Percentiles rank a stretch among this genome's conserved stretches.
Conservation (phyloP, 352 stramenopile genomes). For the Pythium brassicae region DNA sequence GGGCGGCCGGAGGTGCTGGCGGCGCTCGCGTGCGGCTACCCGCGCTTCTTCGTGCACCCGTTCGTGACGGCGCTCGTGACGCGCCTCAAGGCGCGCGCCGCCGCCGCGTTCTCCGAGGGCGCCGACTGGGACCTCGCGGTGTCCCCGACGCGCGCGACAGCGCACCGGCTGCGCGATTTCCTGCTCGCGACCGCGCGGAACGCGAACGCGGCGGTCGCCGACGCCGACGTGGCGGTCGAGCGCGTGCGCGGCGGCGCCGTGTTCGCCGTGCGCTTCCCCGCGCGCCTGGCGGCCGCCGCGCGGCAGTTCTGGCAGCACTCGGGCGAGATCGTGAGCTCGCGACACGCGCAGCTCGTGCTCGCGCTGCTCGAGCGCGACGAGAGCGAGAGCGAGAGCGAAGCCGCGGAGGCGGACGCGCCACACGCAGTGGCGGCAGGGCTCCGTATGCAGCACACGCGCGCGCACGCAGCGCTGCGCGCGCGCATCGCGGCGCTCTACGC, state of each 20-base stretch:
- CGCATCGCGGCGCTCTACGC: conserved; percentile 53
- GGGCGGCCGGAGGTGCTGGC: conserved; percentile 52
- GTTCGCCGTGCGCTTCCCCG: conserved; percentile 75
- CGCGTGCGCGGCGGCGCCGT: conserved; percentile 37
- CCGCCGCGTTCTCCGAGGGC: conserved; percentile 13
- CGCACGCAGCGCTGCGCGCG: conserved; percentile 38
- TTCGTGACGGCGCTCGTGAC: conserved; percentile 67
- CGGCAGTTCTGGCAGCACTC: conserved; percentile 94
- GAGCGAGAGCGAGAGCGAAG: conserved; percentile 12
- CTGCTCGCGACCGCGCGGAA: conserved; percentile 36
- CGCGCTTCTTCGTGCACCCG: conserved; percentile 91
- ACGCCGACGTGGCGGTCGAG: conserved; percentile 26
- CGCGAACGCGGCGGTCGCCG: conserved; percentile 7
- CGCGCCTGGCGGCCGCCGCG: conserved; percentile 33
- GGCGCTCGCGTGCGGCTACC: conserved; percentile 87
- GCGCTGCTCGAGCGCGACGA: conserved; percentile 36
- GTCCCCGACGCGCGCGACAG: conserved; percentile 53
- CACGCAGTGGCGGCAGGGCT: too few relatives aligned
- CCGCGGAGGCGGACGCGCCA: too few relatives aligned
- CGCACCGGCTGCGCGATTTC: conserved; percentile 64
- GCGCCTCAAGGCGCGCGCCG: conserved; percentile 20
- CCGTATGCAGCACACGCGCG: conserved; percentile 15
- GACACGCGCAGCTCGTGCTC: conserved; percentile 69
- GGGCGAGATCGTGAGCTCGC: conserved; percentile 89
- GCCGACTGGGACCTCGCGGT: conserved; percentile 22